Evolutionary conservation across 805 yeast species (phyloP), one percentile per base, ranked within the genome.

Genomic region (Pichia exigua): DNA sequence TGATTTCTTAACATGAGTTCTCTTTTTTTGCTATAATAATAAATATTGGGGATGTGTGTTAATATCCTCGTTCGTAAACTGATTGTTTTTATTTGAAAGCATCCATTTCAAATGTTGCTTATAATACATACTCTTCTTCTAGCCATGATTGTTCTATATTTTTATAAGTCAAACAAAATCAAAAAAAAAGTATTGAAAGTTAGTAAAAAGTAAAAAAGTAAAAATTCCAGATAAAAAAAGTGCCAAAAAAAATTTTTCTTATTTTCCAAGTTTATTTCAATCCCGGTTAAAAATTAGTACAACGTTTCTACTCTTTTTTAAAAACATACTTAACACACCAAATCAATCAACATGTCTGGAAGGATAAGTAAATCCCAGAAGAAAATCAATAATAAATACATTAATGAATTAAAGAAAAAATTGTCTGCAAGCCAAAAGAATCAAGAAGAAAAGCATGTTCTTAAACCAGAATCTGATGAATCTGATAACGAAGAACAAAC

Each of bases 1-100:
- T 26, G 79, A 71, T 35, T 70, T 70, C 54, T 76, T 76, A 47
- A 74, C 85, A 66, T 91, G 97, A 17, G 98, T 92, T 78, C 97
- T 85, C 66, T 82, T 87, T 72, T 90, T 91, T 51, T 74, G 77
- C 78, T 78, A 51, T 40, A 48, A 39, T 38, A 48, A 40, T 17
- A 43, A 20, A 12, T 20, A 8, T 18, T 11, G 15, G 42, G 24
- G 24, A 20, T 20, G 7, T n/a, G 40, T 18, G 46, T 43, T 28
- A 38, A 28, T 18, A 26, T 40, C 9, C 11, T 17, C n/a, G 20
- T 6, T 9, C n/a, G 8, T 35, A 32, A 9, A 32, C 5, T 32
- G 17, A 15, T 32, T 3, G 8, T 3, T 32, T 32, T 32, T 32
- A 32, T 4, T 4, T 32, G 18, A 17, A 15, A 15, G 8, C 9